Base-by-base conservation (phyloP, 768 basidiomycete genomes). In the Mycena rebaudengoi region DNA sequence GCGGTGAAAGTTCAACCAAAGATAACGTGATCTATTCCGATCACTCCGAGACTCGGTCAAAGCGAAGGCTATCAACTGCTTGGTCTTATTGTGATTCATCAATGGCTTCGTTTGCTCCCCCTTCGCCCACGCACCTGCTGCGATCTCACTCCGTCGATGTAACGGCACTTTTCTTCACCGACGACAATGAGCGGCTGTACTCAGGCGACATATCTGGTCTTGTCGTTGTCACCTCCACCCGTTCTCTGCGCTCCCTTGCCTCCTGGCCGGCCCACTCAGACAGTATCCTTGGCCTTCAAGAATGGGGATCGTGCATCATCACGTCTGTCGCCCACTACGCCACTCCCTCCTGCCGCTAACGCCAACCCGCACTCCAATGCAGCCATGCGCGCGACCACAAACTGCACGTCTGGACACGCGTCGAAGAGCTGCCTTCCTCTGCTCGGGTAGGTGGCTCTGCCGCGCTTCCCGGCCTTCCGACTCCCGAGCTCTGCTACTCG, bases 341-440 rank as follows among this genome's bases (percentile, higher is more conserved):
- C 40, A 28, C 49, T 40, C 57, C 32, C 50, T 21, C 44, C 25
- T 8, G 41, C 14, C 21, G 54, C 56, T 55, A 21, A 51, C 48
- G n/a, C 18, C 32, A 44, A 49, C n/a, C 30, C 43, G 43, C 46
- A 43, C 51, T n/a, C n/a, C n/a, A n/a, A n/a, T n/a, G n/a, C 69
- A 94, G 95, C 14, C 94, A 96, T 67, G 92, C 88, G 16, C 81
- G 95, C 48, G 95, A 97, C 77, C 93, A 96, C 76, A 92, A 93
- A 73, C 74, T 96, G 30, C 90, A 93, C 71, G 80, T 92, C 6
- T 95, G 92, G 91, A 76, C 74, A 28, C 79, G 86, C 26, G 78
- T 86, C 41, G 74, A 79, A 8, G 86, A 86, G 40, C 63, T 77
- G 1, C 76, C 82, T 1, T 65, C 73, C 18, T 80, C 82, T 12